These are phyloP conservation scores for Flaveria brownii DNA, from an alignment of 129 eudicot genomes.

Conservation along the genomic window DNA sequence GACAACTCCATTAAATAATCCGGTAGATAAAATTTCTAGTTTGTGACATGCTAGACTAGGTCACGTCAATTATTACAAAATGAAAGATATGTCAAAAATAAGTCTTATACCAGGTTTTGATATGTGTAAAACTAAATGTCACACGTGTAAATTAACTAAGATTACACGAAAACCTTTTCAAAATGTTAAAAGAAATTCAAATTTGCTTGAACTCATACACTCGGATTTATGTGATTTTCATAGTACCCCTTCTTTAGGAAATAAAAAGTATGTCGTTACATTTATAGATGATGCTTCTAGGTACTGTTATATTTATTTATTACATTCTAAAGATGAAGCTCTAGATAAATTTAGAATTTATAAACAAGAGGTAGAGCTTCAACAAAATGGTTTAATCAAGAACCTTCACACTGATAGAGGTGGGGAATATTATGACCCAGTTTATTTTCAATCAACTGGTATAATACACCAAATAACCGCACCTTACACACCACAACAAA, in stretches of 20 bases:
- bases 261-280: neutral
- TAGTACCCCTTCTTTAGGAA: neutral
- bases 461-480: too few species aligned
- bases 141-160: neutral
- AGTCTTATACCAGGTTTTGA: neutral
- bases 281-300: neutral
- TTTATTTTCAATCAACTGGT: too few species aligned
- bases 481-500: too few species aligned
- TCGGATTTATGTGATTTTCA: neutral
- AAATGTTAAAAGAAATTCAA: neutral
- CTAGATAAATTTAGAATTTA: neutral
- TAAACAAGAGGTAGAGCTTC: neutral
- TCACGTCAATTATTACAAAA: neutral
- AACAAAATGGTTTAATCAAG: too few species aligned
- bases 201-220: neutral
- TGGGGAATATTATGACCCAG: too few species aligned
- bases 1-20: neutral
- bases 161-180: neutral
- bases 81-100: neutral
- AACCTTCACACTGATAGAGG: too few species aligned
- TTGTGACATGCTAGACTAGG: neutral
- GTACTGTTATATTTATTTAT: neutral
- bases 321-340: neutral
- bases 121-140: neutral
- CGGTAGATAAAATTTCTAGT: neutral